Base-by-base conservation (phyloP, 2,329 filamentous ascomycete genomes). In the Stagonosporopsis rhizophila region DNA sequence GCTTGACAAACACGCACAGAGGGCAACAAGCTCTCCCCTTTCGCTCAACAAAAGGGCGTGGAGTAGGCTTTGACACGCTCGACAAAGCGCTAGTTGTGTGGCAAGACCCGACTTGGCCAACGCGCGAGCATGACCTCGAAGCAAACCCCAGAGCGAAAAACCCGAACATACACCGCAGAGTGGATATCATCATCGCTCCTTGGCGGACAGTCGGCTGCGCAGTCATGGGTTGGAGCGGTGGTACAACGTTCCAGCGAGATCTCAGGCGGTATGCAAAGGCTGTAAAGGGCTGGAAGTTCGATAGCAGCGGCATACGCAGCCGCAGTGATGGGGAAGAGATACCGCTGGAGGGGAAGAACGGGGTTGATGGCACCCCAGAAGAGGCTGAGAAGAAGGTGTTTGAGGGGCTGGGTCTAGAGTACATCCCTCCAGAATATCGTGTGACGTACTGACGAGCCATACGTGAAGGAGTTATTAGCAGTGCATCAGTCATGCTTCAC, bases 1-100 rank as follows among this genome's bases (percentile, higher is more conserved):
- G 87, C 56, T 83, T 86, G 4, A 85, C 84, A 42, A 90, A 87
- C 62, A 91, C 89, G 11, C 83, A 90, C 49, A 85, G 92, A 23
- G 88, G 86, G 4, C 92, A 97, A 61, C 77, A 83, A 46, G 83
- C 85, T 0, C 75, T 87, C 0, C 84, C 85, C 0, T 86, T 82
- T 65, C 80, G 79, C 6, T 75, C 73, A 5, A 73, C 77, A 3
- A 75, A 69, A 45, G 71, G 67, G 12, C 70, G 75, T 5, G 78
- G 79, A 1, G 78, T 82, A 20, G 90, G 91, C 0, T 97, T 96
- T 64, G 93, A 97, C 71, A 91, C 87, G 0, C 82, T 98, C 1
- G 93, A 98, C 74, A 97, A 97, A 74, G 92, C 92, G 0, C 79
- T 98, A 48, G 89, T 97, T 0, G 92, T 97, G 0, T 98, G 94